A percentile compares a stretch with the other conserved stretches of the same genome.
phyloP scores from a whole-genome alignment of 108 stramenopile species.

The Epithemia pelagica region DNA sequence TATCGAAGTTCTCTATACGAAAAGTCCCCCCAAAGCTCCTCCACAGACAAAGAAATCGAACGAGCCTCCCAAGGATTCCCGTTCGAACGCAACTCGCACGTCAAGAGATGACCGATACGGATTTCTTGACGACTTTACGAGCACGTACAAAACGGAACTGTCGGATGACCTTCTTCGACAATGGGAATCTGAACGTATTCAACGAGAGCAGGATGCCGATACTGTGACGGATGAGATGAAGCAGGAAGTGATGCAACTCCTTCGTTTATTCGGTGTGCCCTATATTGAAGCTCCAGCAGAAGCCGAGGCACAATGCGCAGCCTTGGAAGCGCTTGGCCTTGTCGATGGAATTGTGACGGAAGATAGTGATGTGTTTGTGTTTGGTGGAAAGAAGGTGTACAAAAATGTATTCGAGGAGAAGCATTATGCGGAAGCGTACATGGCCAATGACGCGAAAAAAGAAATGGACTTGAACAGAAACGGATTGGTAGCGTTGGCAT shows the following conservation, averaged over 20 bases:
- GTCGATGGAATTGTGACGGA: conserved; percentile 98
- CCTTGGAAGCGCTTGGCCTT: conserved; percentile 75
- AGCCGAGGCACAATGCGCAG: conserved; percentile 96
- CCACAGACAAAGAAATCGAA: background rate
- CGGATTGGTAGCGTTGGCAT: conserved; percentile 85
- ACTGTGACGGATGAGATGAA: conserved; percentile 94
- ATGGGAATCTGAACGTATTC: conserved; percentile 36
- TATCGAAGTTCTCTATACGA: background rate
- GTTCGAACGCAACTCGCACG: background rate
- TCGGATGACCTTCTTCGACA: background rate
- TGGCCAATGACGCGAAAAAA: conserved; percentile 65
- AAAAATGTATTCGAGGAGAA: conserved; percentile 96
- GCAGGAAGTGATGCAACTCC: conserved; percentile 78
- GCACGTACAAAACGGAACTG: background rate
- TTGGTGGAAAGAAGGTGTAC: conserved; percentile 84
- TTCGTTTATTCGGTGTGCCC: conserved; percentile 91
- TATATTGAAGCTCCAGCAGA: conserved; percentile 96
- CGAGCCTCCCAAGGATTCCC: background rate
- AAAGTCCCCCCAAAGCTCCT: background rate
- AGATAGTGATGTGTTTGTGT: conserved; percentile 97
- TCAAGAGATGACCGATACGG: background rate
- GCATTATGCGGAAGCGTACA: conserved; percentile 93
- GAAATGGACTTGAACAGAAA: conserved; percentile 83
- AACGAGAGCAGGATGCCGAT: conserved; percentile 67
- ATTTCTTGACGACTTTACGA: background rate